Evolutionary conservation across 192 early-diverging fungal species (phyloP).

Genomic region (Irineochytrium annulatum): DNA sequence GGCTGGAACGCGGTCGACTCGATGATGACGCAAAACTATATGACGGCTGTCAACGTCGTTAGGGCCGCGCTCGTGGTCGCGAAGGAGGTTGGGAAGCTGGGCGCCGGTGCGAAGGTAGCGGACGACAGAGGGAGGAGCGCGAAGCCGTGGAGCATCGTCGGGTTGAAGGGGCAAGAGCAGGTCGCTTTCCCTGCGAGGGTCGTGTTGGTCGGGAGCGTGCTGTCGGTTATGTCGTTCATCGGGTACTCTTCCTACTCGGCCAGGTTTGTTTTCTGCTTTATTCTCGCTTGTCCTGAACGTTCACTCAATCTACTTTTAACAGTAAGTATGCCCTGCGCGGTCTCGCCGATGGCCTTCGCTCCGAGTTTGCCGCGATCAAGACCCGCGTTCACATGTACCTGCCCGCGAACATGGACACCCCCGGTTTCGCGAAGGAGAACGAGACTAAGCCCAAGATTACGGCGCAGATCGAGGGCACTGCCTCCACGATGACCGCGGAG

Average conservation of each 20-base stretch:
- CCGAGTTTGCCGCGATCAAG: constrained; percentile 33
- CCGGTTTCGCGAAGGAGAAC: constrained; percentile 41
- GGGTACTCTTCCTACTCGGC: constrained; percentile 41
- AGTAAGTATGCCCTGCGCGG: constrained; percentile 45
- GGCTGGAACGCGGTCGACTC: constrained; percentile 11
- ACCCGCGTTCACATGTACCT: constrained; percentile 37
- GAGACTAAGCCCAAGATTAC: constrained; percentile 45
- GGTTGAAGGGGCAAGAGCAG: constrained; percentile 14
- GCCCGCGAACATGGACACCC: constrained; percentile 48
- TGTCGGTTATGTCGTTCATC: constrained; percentile 29
- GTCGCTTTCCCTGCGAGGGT: constrained; percentile 27
- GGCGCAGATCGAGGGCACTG: constrained; percentile 36
- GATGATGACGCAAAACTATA: constrained; percentile 40
- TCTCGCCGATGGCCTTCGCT: constrained; percentile 34
- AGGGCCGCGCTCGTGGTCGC: constrained; percentile 30
- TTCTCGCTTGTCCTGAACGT: neutral
- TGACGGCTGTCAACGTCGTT: constrained; percentile 33
- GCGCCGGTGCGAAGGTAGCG: neutral
- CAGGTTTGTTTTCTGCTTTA: constrained; percentile 9
- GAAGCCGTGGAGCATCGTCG: constrained; percentile 20
- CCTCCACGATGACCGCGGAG: constrained; percentile 26
- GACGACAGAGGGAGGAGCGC: neutral
- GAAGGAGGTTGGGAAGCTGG: constrained; percentile 5
- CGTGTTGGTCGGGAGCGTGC: constrained; percentile 38
- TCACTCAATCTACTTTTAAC: neutral